phyloP scores from a whole-genome alignment of 768 basidiomycete genomes.

The Lactarius vividus region DNA sequence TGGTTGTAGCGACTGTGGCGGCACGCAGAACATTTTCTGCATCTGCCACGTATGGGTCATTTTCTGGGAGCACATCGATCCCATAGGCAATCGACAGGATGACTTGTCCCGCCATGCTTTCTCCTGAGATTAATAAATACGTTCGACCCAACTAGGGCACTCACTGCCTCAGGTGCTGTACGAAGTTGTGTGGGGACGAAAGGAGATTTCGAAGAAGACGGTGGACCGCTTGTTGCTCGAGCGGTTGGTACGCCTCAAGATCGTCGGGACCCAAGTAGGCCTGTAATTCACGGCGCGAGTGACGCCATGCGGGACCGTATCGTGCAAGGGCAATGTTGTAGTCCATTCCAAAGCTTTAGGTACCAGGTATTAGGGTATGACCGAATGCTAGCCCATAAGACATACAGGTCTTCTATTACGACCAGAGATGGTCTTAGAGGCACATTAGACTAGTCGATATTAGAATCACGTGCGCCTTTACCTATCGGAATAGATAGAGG shows the following conservation, averaged over 20 bases:
- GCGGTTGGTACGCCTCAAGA: neutral
- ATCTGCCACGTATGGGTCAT: neutral
- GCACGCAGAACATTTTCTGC: neutral
- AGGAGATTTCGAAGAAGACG: neutral
- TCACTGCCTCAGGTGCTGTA: conserved; percentile 5
- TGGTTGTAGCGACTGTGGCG: neutral
- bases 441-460: no score
- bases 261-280: neutral
- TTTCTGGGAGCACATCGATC: neutral
- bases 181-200: neutral
- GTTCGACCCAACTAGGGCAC: neutral
- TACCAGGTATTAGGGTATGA: neutral
- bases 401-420: neutral
- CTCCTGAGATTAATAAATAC: neutral
- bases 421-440: neutral
- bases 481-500: conserved; percentile 8
- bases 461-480: neutral
- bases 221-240: neutral
- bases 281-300: neutral
- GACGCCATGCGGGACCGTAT: neutral
- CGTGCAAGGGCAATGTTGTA: neutral
- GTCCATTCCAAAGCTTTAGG: neutral
- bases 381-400: neutral
- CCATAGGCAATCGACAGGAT: neutral
- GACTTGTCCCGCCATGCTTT: neutral